Percentiles rank a stretch among this genome's conserved stretches.
Evolutionary conservation across 495 filamentous ascomycete species (phyloP).

Genomic region (Pyronema domesticum): DNA sequence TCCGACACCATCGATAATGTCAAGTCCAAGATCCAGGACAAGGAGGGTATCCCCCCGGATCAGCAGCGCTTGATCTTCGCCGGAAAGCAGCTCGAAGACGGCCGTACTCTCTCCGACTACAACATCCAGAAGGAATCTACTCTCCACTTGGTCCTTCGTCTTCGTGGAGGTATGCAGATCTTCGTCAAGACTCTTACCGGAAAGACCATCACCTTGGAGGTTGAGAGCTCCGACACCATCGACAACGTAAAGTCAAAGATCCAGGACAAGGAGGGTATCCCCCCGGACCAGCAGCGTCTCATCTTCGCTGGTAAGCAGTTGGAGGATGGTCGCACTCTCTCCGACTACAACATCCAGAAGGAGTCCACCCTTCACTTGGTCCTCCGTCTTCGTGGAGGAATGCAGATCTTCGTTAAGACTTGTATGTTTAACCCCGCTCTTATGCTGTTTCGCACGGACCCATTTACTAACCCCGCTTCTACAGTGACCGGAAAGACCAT

Average conservation of each 20-base stretch:
- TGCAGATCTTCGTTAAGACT: no score
- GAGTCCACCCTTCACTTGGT: conserved; percentile 96
- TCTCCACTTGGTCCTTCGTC: conserved; percentile 84
- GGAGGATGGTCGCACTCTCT: conserved; percentile 72
- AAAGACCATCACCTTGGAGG: conserved; percentile 99
- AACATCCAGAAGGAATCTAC: conserved; percentile 99
- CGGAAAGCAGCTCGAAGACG: conserved; percentile 43
- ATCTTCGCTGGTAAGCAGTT: conserved; percentile 29
- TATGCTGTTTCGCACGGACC: no score
- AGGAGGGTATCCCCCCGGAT: conserved; percentile 62
- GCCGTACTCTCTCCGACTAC: conserved; percentile 92
- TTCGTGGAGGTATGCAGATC: conserved; percentile 53
- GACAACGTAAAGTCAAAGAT: conserved; percentile 98
- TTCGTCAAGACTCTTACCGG: no score
- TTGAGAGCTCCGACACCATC: conserved; percentile 98
- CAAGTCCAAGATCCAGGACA: conserved; percentile 70
- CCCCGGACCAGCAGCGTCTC: conserved; percentile 48
- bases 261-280: conserved; percentile 57
- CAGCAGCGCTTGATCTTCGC: conserved; percentile 34
- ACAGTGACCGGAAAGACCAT: conserved; percentile 55
- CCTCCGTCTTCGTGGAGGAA: conserved; percentile 83
- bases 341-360: conserved; percentile 99
- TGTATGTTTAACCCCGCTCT: no score
- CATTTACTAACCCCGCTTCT: no score
- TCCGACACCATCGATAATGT: conserved; percentile 99